Base-by-base conservation (phyloP, 1,139 yeast genomes). In the Pichia sp. region DNA sequence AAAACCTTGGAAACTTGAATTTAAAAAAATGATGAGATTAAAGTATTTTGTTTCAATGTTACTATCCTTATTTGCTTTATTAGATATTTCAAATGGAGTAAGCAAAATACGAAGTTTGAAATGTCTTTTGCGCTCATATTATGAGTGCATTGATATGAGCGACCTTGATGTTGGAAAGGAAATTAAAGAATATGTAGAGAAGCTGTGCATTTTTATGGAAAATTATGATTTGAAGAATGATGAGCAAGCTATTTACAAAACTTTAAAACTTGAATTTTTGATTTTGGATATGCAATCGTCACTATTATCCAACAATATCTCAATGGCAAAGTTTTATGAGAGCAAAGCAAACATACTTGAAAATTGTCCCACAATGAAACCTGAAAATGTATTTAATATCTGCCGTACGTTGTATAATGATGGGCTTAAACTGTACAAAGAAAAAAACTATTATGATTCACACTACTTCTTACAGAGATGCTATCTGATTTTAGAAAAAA, bases 301-400 rank as follows among this genome's bases (percentile, higher is more conserved):
- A 0, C 46, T 66, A 1, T 21, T 51, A 4, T 59, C 58, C 16
- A 59, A 58, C 10, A 66, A 67, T 48, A 47, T 57, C 13, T 55
- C 60, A 22, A 59, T 60, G 63, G 68, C 67, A 0, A 62, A 58
- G 34, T 59, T 62, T 44, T 63, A 62, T 50, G 67, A 66, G 41
- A 58, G 56, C 13, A 61, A 63, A 44, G 61, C 66, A 1, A 59
- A 60, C 12, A 21, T 62, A 0, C 5, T 41, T 4, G 47, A 47
- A 1, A 54, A 48, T 22, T 25, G 48, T 13, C 18, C 18, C 2
- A 18, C 44, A 3, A 36, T 54, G 12, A 46, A 52, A 7, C 25
- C 37, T 9, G 52, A 46, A 4, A 48, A 41, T 3, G 21, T 55
- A 2, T 22, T 59, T 5, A 66, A 65, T 19, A 42, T 59, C 2